These are phyloP conservation scores for Trichoderma afroharzianum DNA, from an alignment of 2,329 filamentous ascomycete genomes.

Conservation along the genomic window DNA sequence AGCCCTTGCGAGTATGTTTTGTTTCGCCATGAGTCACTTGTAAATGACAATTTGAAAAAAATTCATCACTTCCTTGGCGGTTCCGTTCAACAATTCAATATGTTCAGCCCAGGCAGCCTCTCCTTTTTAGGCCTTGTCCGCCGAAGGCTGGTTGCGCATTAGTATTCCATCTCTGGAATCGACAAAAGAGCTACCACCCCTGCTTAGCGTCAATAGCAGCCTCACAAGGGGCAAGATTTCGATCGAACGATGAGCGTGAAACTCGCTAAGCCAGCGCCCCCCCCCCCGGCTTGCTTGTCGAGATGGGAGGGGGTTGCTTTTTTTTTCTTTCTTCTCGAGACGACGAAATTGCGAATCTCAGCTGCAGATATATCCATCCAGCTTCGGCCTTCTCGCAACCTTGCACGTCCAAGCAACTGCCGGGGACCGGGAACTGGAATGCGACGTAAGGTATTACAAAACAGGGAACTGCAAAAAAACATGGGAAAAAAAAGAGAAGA, in stretches of 20 bases:
- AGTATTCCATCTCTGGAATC: slow-evolving; percentile 4
- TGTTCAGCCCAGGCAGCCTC: neutral
- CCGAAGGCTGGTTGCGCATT: slow-evolving; percentile 12
- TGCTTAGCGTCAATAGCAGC: slow-evolving; percentile 16
- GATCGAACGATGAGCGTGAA: slow-evolving; percentile 18
- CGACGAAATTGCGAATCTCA: slow-evolving; percentile 4
- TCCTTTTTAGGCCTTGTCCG: slow-evolving; percentile 5
- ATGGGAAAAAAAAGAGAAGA: neutral
- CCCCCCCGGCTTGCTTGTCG: neutral
- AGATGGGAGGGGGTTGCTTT: neutral
- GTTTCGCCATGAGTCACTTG: neutral
- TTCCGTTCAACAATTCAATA: neutral
- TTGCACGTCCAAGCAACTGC: neutral
- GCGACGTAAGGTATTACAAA: slow-evolving; percentile 7
- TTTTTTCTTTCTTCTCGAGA: neutral
- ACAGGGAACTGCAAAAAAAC: neutral
- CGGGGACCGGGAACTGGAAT: neutral
- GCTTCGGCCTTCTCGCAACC: neutral
- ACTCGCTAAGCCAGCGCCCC: slow-evolving; percentile 15
- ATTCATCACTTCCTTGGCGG: neutral
- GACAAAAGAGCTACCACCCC: slow-evolving; percentile 1
- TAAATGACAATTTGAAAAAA: neutral
- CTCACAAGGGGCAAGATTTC: slow-evolving; percentile 15
- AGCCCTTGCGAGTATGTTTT: neutral
- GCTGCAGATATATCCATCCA: neutral